Evolutionary conservation across 1,139 yeast species (phyloP).

Genomic region (Lodderomyces jiufengensis): DNA sequence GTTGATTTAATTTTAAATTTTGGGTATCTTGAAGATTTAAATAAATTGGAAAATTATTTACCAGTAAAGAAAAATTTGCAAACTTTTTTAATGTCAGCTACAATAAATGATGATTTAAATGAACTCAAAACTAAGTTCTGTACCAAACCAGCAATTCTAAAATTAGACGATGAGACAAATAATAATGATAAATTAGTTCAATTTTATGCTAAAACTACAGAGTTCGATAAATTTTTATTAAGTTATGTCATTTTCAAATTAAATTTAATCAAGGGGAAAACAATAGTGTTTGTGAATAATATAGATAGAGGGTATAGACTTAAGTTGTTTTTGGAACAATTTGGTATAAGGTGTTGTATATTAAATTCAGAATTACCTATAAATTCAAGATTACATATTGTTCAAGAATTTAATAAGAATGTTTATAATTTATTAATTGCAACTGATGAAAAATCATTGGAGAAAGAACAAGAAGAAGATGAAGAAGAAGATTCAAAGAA

Average conservation of each 20-base stretch:
- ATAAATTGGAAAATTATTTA: constrained; percentile 56
- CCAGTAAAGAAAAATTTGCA: constrained; percentile 77
- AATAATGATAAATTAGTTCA: constrained; percentile 66
- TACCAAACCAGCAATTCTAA: constrained; percentile 79
- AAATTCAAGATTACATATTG: constrained; percentile 90
- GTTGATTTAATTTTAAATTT: constrained; percentile 88
- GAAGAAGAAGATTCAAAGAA: constrained; percentile 40
- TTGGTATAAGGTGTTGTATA: constrained; percentile 86
- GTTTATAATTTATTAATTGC: constrained; percentile 87
- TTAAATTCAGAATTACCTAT: constrained; percentile 90
- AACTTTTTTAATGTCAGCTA: constrained; percentile 95
- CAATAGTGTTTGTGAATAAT: constrained; percentile 85
- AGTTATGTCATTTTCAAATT: constrained; percentile 91
- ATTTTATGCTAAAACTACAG: constrained; percentile 81
- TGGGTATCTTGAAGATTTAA: constrained; percentile 86
- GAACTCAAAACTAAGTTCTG: constrained; percentile 75
- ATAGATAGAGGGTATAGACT: constrained; percentile 94
- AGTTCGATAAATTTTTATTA: constrained; percentile 86
- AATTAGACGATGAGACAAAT: constrained; percentile 63
- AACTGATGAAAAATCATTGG: constrained; percentile 63
- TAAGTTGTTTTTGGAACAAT: constrained; percentile 88
- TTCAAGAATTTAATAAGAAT: constrained; percentile 90
- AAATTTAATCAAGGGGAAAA: constrained; percentile 85
- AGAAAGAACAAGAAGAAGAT: constrained; percentile 47
- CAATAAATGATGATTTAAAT: constrained; percentile 82